Conservation (phyloP, 345 rosid genomes). For the Lenwebbia sp. region DNA sequence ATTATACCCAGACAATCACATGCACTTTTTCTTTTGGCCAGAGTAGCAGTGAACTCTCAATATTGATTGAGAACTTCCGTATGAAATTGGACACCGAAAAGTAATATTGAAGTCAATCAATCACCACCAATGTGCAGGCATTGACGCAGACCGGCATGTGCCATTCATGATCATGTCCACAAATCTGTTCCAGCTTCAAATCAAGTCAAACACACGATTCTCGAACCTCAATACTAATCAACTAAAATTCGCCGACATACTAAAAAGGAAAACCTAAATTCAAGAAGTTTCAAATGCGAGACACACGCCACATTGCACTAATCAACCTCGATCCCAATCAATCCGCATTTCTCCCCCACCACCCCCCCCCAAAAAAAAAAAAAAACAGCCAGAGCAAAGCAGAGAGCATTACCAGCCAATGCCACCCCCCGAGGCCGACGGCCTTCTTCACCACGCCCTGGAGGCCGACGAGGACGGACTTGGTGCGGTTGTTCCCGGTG, state of each 20-base stretch:
- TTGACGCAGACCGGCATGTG: not conserved
- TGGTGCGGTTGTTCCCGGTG: constrained; percentile 96
- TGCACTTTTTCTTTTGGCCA: not conserved
- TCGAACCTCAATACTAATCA: not conserved
- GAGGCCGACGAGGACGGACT: constrained; percentile 95
- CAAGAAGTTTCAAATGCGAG: not conserved
- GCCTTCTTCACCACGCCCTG: constrained; percentile 96
- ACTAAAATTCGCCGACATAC: not conserved
- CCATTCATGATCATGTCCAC: not conserved
- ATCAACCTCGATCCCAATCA: constrained; percentile 2
- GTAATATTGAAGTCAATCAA: not conserved
- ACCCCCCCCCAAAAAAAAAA: not conserved
- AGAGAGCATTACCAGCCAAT: constrained; percentile 74
- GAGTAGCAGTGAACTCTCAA: not conserved
- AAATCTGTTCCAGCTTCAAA: not conserved
- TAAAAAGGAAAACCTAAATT: not conserved
- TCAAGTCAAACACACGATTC: not conserved
- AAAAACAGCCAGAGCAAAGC: not conserved
- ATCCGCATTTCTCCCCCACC: constrained; percentile 32
- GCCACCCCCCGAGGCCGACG: constrained; percentile 99
- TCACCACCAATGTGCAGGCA: not conserved
- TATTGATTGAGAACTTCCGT: not conserved
- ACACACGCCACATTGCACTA: not conserved
- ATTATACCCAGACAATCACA: not conserved
- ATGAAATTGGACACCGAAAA: not conserved